These are phyloP conservation scores for Rhizophagus clarus DNA, from an alignment of 192 early-diverging fungal genomes.

Conservation along the genomic window DNA sequence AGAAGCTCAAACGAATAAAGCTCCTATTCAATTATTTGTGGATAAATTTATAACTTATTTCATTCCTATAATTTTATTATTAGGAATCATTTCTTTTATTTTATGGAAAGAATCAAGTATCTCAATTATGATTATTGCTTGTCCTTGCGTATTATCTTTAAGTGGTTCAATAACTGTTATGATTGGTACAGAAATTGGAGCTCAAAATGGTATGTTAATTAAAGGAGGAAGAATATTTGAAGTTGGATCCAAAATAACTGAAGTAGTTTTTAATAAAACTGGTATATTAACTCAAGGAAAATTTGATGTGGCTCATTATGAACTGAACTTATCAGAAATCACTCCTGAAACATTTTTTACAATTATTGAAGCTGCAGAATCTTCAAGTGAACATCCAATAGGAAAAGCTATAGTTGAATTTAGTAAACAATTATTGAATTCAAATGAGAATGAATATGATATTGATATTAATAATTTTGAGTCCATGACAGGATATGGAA, in stretches of 20 bases:
- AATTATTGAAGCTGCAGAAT: conserved; percentile 79
- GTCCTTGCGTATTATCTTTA: conserved; percentile 94
- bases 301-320: conserved; percentile 59
- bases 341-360: conserved; percentile 54
- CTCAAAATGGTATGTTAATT: conserved; percentile 92
- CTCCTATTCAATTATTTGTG: conserved; percentile 91
- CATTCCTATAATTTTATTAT: conserved; percentile 80
- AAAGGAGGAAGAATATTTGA: conserved; percentile 90
- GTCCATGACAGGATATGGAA: conserved; percentile 69
- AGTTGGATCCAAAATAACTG: conserved; percentile 73
- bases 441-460: conserved; percentile 33
- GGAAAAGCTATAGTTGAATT: conserved; percentile 69
- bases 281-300: conserved; percentile 88
- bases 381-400: conserved; percentile 87
- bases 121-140: conserved; percentile 93
- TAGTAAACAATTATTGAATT: conserved; percentile 47
- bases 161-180: conserved; percentile 96
- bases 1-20: conserved; percentile 90
- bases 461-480: conserved; percentile 61
- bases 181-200: conserved; percentile 96
- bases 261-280: conserved; percentile 97
- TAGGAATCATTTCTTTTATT: conserved; percentile 73
- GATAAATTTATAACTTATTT: conserved; percentile 88
- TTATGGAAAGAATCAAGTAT: conserved; percentile 88
- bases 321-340: conserved; percentile 37